Conservation (phyloP, 352 stramenopile genomes). For the Phytophthora ohioensis region DNA sequence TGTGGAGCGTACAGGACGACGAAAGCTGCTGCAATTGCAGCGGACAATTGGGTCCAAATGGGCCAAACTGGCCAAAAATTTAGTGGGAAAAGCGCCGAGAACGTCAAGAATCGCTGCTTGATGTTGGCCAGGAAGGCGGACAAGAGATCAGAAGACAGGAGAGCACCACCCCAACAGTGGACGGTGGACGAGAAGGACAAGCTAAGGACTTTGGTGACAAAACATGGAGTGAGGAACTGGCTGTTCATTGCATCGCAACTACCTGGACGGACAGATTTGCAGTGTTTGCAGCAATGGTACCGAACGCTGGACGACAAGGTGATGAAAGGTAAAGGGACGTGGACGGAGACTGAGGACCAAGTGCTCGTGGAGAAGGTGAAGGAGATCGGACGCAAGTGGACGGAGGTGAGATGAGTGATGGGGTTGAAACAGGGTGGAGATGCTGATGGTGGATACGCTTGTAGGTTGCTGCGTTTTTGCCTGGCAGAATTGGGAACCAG, state of each 20-base stretch:
- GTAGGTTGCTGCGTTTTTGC: conserved; percentile 63
- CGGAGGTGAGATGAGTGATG: conserved; percentile 44
- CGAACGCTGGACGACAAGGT: conserved; percentile 60
- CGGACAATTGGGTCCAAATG: conserved; percentile 41
- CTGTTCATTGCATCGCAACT: too few relatives aligned
- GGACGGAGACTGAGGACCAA: conserved; percentile 58
- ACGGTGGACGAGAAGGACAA: conserved; percentile 39
- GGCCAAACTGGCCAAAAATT: conserved; percentile 48
- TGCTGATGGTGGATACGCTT: conserved; percentile 2
- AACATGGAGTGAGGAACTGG: too few relatives aligned
- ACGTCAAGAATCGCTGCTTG: conserved; percentile 65
- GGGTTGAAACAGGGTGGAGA: not conserved
- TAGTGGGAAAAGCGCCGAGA: conserved; percentile 50
- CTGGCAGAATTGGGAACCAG: conserved; percentile 69
- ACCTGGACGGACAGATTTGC: too few relatives aligned
- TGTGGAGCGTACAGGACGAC: conserved; percentile 65
- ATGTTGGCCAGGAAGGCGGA: conserved; percentile 31
- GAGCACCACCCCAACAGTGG: conserved; percentile 34
- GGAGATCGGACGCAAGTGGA: conserved; percentile 64
- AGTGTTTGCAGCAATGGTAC: too few relatives aligned
- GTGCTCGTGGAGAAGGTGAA: conserved; percentile 52
- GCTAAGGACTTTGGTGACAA: too few relatives aligned
- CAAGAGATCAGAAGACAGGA: conserved; percentile 3
- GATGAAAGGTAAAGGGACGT: conserved; percentile 69
- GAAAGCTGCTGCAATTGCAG: conserved; percentile 48